These are phyloP conservation scores for Trichocladium antarcticum DNA, from an alignment of 495 filamentous ascomycete species.

Conservation along the genomic window DNA sequence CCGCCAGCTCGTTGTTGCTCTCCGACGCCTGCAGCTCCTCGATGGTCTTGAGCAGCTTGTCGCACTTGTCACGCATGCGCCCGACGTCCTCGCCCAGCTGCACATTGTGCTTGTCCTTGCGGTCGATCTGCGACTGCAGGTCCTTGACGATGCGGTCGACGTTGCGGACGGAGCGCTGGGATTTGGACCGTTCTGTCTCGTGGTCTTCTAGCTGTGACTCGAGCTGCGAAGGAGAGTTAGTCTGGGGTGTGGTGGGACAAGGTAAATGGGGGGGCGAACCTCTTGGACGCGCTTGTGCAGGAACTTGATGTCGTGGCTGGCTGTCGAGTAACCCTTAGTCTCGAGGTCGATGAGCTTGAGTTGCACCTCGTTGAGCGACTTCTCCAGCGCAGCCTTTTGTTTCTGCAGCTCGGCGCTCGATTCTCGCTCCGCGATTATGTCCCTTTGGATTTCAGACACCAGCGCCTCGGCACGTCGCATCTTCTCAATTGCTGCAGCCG, in stretches of 20 bases:
- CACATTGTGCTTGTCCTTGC: constrained; percentile 70
- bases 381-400: constrained; percentile 85
- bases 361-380: constrained; percentile 83
- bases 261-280: constrained; percentile 26
- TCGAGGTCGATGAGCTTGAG: constrained; percentile 83
- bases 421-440: constrained; percentile 84
- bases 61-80: constrained; percentile 77
- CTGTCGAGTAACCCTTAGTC: constrained; percentile 90
- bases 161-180: constrained; percentile 79
- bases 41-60: constrained; percentile 77
- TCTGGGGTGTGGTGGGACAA: constrained; percentile 10
- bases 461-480: constrained; percentile 95
- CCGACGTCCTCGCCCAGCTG: constrained; percentile 73
- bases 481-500: constrained; percentile 85
- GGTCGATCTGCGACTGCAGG: constrained; percentile 82
- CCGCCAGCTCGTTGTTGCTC: constrained; percentile 62
- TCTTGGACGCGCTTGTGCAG: constrained; percentile 91
- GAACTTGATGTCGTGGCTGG: constrained; percentile 91
- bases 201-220: constrained; percentile 84
- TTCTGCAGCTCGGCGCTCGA: constrained; percentile 73
- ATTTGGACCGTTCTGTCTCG: constrained; percentile 62
- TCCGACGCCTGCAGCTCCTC: constrained; percentile 87
- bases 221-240: constrained; percentile 45
- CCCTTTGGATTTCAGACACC: constrained; percentile 81
- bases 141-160: constrained; percentile 92